Evolutionary conservation across 352 stramenopile species (phyloP), one percentile per base, ranked within the genome.

Genomic region (Saprolegnia parasitica): DNA sequence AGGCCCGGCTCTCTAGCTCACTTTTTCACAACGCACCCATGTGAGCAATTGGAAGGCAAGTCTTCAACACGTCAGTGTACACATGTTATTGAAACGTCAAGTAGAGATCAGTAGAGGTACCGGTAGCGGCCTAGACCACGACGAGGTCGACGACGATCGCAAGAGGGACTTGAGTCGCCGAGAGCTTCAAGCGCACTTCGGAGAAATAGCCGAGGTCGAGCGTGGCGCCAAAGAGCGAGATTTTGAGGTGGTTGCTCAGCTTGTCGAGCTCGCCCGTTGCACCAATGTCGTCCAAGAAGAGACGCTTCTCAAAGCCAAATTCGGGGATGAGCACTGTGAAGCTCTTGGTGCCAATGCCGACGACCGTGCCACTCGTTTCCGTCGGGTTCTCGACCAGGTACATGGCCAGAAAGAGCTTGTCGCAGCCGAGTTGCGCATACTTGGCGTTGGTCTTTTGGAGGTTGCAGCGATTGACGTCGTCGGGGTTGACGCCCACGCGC

Each of bases 381-480:
- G 77, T 78, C 57, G 86, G 68, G 62, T 90, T 74, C 71, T 90
- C 80, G 26, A 92, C 73, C 10, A 78, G 49, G 67, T 89, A 92
- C 5, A 87, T 79, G 56, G 84, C 89, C 64, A 96, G 68, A 65
- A 92, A 95, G 15, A 95, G 74, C 35, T 90, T 78, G 57, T 94
- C 86, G 52, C 79, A 89, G 24, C 82, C 78, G 9, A 86, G 87
- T 72, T 95, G 83, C 0, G 89, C 89, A 26, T 83, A 78, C 74
- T 96, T 95, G 21, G 86, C 78, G 9, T 83, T 80, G 74, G 84
- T 78, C 73, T 96, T 95, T 80, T 95, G 93, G 47, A 91, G 78
- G 57, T 95, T 96, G 65, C 87, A 96, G 52, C 87, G 61, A 5
- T 52, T 35, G 8, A 76, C 65, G 4, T 55, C 49, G 0, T 74